These are phyloP conservation scores for Blumeriella jaapii DNA, from an alignment of 2,329 filamentous ascomycete genomes.

Conservation along the genomic window DNA sequence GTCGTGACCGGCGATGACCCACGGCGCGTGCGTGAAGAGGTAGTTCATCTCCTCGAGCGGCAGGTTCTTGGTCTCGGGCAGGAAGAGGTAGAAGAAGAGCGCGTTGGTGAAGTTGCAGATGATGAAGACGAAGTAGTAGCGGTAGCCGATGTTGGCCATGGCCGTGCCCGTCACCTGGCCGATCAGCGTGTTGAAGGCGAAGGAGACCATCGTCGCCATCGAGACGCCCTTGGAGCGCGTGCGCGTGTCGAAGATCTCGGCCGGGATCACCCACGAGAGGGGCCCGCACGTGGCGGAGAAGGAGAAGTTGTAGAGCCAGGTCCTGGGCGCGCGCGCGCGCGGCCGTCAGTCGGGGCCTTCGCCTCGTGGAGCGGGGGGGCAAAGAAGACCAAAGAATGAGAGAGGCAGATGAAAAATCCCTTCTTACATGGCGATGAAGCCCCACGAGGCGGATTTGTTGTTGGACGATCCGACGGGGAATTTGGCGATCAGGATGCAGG, in stretches of 20 bases:
- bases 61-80: constrained; percentile 27
- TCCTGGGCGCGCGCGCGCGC: constrained; percentile 27
- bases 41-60: constrained; percentile 30
- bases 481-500: constrained; percentile 37
- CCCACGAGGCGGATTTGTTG: constrained; percentile 51
- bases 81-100: constrained; percentile 27
- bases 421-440: constrained; percentile 51
- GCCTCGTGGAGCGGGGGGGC: too few species aligned
- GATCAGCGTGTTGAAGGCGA: constrained; percentile 43
- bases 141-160: constrained; percentile 39
- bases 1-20: constrained; percentile 48
- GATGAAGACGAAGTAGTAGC: constrained; percentile 29
- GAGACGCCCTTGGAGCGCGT: constrained; percentile 52
- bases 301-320: constrained; percentile 72
- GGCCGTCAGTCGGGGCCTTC: too few species aligned
- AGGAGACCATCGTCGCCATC: constrained; percentile 45
- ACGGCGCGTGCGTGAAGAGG: constrained; percentile 37
- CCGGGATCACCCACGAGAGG: constrained; percentile 45
- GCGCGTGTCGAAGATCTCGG: constrained; percentile 48
- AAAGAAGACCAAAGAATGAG: too few species aligned
- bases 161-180: constrained; percentile 45
- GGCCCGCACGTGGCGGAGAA: constrained; percentile 41
- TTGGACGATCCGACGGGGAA: constrained; percentile 28
- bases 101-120: constrained; percentile 36
- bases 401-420: background rate